A percentile compares a stretch with the other conserved stretches of the same genome.
Evolutionary conservation across 2,329 filamentous ascomycete genomes (phyloP).

Genomic region (Cordyceps fumosorosea): DNA sequence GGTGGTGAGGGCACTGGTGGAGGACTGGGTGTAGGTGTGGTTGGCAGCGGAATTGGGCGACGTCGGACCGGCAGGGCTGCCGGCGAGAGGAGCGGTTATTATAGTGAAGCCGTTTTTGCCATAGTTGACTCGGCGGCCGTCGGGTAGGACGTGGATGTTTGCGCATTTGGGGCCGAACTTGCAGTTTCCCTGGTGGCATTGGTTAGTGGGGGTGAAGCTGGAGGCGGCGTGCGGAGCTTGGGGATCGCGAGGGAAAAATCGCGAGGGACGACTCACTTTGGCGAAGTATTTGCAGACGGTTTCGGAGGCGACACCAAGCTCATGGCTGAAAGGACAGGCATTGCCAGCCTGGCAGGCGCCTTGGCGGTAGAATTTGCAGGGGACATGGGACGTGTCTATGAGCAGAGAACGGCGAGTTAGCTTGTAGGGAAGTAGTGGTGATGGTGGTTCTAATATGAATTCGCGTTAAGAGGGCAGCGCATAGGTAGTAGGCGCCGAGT

Average conservation of each 20-base stretch:
- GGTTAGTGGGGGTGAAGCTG: neutral
- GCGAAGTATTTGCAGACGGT: conserved; percentile 98
- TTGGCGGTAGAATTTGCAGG: conserved; percentile 98
- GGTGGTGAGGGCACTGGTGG: conserved; percentile 60
- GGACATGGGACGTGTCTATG: conserved; percentile 89
- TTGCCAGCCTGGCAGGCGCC: conserved; percentile 93
- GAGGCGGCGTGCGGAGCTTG: neutral
- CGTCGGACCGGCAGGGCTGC: conserved; percentile 50
- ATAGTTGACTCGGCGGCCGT: conserved; percentile 86
- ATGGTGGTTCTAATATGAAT: neutral
- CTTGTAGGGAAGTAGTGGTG: neutral
- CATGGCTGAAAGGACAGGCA: conserved; percentile 94
- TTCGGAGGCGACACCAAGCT: conserved; percentile 75
- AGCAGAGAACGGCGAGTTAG: conserved; percentile 19
- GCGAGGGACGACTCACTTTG: conserved; percentile 58
- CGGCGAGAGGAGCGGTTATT: conserved; percentile 54
- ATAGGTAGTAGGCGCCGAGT: conserved; percentile 17
- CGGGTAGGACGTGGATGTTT: conserved; percentile 89
- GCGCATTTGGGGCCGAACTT: conserved; percentile 98
- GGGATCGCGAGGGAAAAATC: neutral
- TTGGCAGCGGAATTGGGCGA: conserved; percentile 44
- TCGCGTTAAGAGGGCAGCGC: neutral
- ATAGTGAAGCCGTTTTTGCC: conserved; percentile 62
- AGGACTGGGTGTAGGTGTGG: conserved; percentile 41
- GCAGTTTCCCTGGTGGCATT: conserved; percentile 72